Conservation (phyloP, 2,329 filamentous ascomycete genomes). For the Colletotrichum gloeosporioides region DNA sequence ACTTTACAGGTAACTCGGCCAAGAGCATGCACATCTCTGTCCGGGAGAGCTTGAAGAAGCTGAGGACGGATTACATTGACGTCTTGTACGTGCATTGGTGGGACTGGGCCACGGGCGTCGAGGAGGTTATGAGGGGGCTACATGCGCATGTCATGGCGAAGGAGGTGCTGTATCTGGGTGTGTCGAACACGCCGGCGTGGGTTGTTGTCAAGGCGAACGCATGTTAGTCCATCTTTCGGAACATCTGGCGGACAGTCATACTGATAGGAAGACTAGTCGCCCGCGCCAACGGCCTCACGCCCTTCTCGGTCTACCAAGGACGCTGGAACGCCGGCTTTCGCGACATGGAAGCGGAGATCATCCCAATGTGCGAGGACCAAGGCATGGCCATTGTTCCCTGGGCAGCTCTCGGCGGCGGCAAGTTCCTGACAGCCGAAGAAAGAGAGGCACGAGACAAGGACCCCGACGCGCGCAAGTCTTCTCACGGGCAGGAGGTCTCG, state of each 20-base stretch:
- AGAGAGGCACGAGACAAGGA: conserved; percentile 29
- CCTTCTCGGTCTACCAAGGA: conserved; percentile 43
- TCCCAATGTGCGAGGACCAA: conserved; percentile 44
- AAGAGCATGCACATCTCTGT: conserved; percentile 46
- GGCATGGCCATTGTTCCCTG: conserved; percentile 63
- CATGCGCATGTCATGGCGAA: conserved; percentile 43
- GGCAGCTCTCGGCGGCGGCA: conserved; percentile 60
- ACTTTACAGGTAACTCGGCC: conserved; percentile 47
- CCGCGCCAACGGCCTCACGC: conserved; percentile 33
- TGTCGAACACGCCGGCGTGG: conserved; percentile 45
- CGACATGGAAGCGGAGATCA: conserved; percentile 43
- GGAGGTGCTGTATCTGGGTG: conserved; percentile 44
- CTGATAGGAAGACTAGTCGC: conserved; percentile 25
- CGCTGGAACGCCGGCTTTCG: conserved; percentile 36
- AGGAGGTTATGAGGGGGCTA: conserved; percentile 46
- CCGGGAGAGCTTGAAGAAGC: conserved; percentile 46
- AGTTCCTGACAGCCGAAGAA: conserved; percentile 46
- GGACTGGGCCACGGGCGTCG: conserved; percentile 43
- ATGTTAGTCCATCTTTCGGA: conserved; percentile 7
- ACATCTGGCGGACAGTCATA: not conserved
- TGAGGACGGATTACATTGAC: conserved; percentile 48
- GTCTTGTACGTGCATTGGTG: conserved; percentile 49
- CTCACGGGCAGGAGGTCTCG: not conserved
- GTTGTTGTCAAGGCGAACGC: conserved; percentile 40
- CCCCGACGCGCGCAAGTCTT: not conserved